phyloP scores from a whole-genome alignment of 2,329 filamentous ascomycete genomes.

The Diaporthe citriasiana region DNA sequence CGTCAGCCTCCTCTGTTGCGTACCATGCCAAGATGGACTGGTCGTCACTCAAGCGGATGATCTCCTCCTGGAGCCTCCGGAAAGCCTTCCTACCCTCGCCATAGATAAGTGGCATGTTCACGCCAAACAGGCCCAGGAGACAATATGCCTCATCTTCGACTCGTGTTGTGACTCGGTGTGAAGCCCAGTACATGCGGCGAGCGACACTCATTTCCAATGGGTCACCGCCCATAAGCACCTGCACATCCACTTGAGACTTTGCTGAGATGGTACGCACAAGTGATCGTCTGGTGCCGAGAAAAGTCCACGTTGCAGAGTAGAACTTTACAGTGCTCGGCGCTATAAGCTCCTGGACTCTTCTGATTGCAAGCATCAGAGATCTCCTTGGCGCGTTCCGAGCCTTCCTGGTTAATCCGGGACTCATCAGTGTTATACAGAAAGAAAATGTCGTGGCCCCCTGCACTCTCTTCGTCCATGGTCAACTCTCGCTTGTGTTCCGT shows the following conservation, averaged over 20 bases:
- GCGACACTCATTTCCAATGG: not conserved
- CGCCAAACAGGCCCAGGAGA: slow-evolving; percentile 1
- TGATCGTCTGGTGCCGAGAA: slow-evolving; percentile 16
- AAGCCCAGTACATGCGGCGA: not conserved
- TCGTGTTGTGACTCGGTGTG: not conserved
- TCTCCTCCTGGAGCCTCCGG: slow-evolving; percentile 9
- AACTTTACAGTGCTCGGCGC: slow-evolving; percentile 41
- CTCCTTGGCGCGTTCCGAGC: too few relatives aligned
- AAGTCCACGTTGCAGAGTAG: slow-evolving; percentile 41
- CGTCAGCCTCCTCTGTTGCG: not conserved
- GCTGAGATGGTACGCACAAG: not conserved
- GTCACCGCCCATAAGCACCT: slow-evolving; percentile 40
- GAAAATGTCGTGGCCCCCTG: too few relatives aligned
- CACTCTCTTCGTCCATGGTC: too few relatives aligned
- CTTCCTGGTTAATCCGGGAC: too few relatives aligned
- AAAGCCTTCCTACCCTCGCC: slow-evolving; percentile 17
- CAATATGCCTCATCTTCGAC: slow-evolving; percentile 24
- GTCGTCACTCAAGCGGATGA: not conserved
- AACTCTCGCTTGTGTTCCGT: too few relatives aligned
- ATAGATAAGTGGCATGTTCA: slow-evolving; percentile 3
- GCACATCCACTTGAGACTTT: not conserved
- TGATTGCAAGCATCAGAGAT: too few relatives aligned
- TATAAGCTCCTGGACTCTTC: slow-evolving; percentile 42
- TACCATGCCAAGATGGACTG: not conserved
- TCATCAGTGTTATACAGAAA: too few relatives aligned